These are phyloP conservation scores for Apiospora kogelbergensis DNA, from an alignment of 2,329 filamentous ascomycete genomes.

Conservation along the genomic window DNA sequence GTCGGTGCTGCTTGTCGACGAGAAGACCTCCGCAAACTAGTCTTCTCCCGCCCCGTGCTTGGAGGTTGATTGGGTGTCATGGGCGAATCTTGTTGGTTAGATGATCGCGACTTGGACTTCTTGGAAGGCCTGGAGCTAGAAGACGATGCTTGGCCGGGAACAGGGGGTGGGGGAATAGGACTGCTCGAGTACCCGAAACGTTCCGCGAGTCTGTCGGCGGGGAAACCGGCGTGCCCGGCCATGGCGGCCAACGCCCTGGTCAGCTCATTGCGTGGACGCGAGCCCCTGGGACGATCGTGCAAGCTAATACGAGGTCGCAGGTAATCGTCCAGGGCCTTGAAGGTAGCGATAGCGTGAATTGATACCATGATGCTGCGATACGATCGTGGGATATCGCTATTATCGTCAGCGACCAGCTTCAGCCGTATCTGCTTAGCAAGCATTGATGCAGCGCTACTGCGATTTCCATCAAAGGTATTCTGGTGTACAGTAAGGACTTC, in stretches of 20 bases:
- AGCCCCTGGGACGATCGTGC: conserved; percentile 68
- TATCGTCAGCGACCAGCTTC: conserved; percentile 84
- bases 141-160: conserved; percentile 39
- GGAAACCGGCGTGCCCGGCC: conserved; percentile 67
- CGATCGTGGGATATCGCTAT: conserved; percentile 81
- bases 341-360: conserved; percentile 96
- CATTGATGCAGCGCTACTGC: conserved; percentile 92
- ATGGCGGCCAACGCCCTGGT: conserved; percentile 73
- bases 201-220: conserved; percentile 50
- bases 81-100: conserved; percentile 40
- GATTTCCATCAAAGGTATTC: conserved; percentile 84
- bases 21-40: conserved; percentile 59
- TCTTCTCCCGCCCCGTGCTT: conserved; percentile 57
- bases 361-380: conserved; percentile 97
- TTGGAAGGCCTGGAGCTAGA: conserved; percentile 45
- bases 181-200: conserved; percentile 39
- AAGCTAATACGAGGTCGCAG: conserved; percentile 84
- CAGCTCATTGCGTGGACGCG: conserved; percentile 62
- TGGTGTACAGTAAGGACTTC: conserved; percentile 96
- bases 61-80: conserved; percentile 46
- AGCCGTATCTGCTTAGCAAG: conserved; percentile 92
- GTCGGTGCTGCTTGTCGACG: conserved; percentile 55
- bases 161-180: conserved; percentile 37
- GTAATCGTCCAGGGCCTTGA: conserved; percentile 96
- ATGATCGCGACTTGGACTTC: conserved; percentile 46